phyloP scores from a whole-genome alignment of 2,329 filamentous ascomycete genomes.

The Calycina marina region DNA sequence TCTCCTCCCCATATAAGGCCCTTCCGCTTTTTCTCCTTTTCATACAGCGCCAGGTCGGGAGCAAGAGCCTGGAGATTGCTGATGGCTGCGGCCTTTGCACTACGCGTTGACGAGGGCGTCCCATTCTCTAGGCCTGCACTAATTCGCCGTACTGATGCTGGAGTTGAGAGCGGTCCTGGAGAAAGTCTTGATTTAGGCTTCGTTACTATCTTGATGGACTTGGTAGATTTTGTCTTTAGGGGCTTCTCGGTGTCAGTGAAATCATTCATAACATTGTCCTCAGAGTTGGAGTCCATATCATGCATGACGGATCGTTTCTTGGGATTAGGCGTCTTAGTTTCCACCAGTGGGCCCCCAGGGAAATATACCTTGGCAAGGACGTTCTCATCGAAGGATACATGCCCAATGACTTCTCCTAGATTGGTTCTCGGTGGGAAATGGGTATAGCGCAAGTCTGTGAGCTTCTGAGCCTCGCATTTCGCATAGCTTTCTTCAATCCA shows the following conservation, averaged over 20 bases:
- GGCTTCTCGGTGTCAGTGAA: constrained; percentile 6
- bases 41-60: constrained; percentile 75
- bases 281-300: constrained; percentile 26
- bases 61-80: constrained; percentile 62
- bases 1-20: constrained; percentile 44
- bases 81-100: constrained; percentile 77
- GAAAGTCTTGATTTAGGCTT: constrained; percentile 5
- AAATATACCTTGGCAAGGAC: constrained; percentile 53
- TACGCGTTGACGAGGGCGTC: constrained; percentile 65
- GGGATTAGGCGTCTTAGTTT: constrained; percentile 31
- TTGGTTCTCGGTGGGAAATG: constrained; percentile 85
- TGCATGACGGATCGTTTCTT: constrained; percentile 31
- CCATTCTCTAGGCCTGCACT: constrained; percentile 68
- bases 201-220: constrained; percentile 16
- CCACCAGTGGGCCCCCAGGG: constrained; percentile 26
- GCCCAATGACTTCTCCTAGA: constrained; percentile 80
- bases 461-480: constrained; percentile 60
- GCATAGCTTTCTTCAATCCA: constrained; percentile 98
- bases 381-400: constrained; percentile 61
- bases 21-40: constrained; percentile 81
- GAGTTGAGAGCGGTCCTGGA: constrained; percentile 29
- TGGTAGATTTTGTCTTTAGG: constrained; percentile 8
- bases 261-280: constrained; percentile 4
- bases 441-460: constrained; percentile 63
- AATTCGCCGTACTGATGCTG: constrained; percentile 33